Conservation (phyloP, 1,139 yeast species). For the Taphrina flavorubra region DNA sequence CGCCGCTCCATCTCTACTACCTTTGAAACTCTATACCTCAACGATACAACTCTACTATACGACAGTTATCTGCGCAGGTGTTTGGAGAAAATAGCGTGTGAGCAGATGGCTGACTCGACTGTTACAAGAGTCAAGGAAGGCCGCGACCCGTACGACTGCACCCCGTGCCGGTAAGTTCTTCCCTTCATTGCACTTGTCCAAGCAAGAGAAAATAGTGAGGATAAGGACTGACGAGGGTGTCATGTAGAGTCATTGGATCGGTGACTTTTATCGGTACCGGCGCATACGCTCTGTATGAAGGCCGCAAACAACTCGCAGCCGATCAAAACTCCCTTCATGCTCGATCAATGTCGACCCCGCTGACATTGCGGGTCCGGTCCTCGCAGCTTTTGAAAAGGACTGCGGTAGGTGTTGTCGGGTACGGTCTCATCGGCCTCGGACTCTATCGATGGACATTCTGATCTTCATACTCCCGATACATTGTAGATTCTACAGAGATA, state of each 20-base stretch:
- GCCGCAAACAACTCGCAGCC: slow-evolving; percentile 23
- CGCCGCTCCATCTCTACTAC: no score
- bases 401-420: slow-evolving; percentile 18
- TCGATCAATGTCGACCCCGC: no score
- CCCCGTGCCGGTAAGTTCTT: slow-evolving; percentile 26
- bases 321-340: not conserved
- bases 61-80: no score
- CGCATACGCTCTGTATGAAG: slow-evolving; percentile 34
- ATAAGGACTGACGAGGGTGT: not conserved
- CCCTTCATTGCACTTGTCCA: not conserved
- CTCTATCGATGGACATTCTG: slow-evolving; percentile 25
- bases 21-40: no score
- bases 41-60: no score
- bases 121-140: not conserved
- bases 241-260: slow-evolving; percentile 29
- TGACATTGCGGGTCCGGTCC: not conserved
- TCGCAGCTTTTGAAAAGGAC: not conserved
- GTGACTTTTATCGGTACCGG: slow-evolving; percentile 36
- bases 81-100: no score
- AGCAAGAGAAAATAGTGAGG: not conserved
- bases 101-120: no score
- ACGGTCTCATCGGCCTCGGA: slow-evolving; percentile 30
- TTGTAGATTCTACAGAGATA: not conserved
- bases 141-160: slow-evolving; percentile 23
- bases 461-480: not conserved